Evolutionary conservation across 2,329 filamentous ascomycete genomes (phyloP), one percentile per base, ranked within the genome.

Genomic region (Alternaria alternata): DNA sequence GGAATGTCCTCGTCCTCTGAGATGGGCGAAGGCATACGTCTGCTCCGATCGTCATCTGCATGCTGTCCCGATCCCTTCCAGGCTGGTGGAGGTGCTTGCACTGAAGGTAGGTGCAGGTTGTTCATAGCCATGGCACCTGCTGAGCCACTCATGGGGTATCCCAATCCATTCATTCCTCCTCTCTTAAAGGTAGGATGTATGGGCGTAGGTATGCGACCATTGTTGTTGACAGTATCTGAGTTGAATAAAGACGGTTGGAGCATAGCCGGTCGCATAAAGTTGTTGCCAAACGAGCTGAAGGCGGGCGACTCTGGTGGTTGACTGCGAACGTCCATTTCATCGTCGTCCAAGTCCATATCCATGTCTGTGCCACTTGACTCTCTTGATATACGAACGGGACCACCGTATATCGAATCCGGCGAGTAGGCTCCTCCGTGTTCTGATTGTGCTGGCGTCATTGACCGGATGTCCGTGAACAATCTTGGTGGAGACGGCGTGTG

Each of bases 11-110:
- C 77, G 60, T 78, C 75, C 57, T 80, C 78, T 7, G 75, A 77
- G 46, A 80, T 79, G 47, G 78, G 78, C 20, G 78, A 80, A 3
- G 78, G 78, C 75, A 79, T 79, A 44, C 75, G 74, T 22, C 72
- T 61, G 41, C 63, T 71, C 18, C 74, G 65, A 51, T 77, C 69
- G 41, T 67, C 51, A 22, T 69, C 60, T n/a, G 44, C 41, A 7
- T 68, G 61, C 56, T 66, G 68, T n/a, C 64, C 57, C 18, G 60
- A 36, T 43, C 65, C 61, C 42, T 72, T 73, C 54, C 71, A 65
- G 7, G 64, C 56, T 39, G 68, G 55, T 11, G 68, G 66, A n/a
- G 66, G 65, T 38, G 64, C 59, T 43, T 70, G 69, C 14, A 66
- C 59, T 0, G 67, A 53, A 1, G 62, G 54, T 18, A 66, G 44